phyloP scores from a whole-genome alignment of 805 yeast genomes.

The Starmerella cellae region DNA sequence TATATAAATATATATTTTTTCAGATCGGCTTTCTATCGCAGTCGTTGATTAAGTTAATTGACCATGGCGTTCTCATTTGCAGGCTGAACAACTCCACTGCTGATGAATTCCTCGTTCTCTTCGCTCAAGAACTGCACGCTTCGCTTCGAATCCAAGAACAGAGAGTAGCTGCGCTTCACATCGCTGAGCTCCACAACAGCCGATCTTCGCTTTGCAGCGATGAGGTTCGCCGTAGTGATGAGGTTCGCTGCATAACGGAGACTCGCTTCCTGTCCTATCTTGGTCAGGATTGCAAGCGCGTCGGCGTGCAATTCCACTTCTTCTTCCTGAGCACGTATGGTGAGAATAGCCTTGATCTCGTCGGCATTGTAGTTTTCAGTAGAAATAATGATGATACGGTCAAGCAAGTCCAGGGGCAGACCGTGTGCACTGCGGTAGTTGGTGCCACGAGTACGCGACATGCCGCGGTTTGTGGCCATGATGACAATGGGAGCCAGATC shows the following conservation, averaged over 20 bases:
- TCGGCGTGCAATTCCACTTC: slow-evolving; percentile 73
- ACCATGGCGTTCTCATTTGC: not conserved
- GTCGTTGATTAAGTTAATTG: no score
- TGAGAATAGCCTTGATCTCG: slow-evolving; percentile 73
- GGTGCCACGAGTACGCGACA: slow-evolving; percentile 87
- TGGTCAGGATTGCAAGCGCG: slow-evolving; percentile 75
- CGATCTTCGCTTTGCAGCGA: slow-evolving; percentile 69
- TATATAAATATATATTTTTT: no score
- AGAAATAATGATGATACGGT: slow-evolving; percentile 83
- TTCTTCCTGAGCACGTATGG: slow-evolving; percentile 87
- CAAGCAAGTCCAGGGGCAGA: slow-evolving; percentile 87
- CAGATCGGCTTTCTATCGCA: no score
- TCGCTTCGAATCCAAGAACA: slow-evolving; percentile 80
- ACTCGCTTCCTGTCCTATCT: slow-evolving; percentile 80
- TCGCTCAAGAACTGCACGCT: slow-evolving; percentile 62
- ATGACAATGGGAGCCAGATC: slow-evolving; percentile 94
- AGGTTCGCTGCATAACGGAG: slow-evolving; percentile 86
- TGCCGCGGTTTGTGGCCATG: slow-evolving; percentile 96
- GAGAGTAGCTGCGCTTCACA: slow-evolving; percentile 70
- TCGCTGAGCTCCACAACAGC: slow-evolving; percentile 61
- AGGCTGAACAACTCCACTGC: slow-evolving; percentile 6
- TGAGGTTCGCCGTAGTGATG: slow-evolving; percentile 77
- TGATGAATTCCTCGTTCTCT: slow-evolving; percentile 7
- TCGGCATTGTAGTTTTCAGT: slow-evolving; percentile 65
- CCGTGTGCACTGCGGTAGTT: slow-evolving; percentile 93